Evolutionary conservation across 768 basidiomycete genomes (phyloP).

Genomic region (Terana coerulea): DNA sequence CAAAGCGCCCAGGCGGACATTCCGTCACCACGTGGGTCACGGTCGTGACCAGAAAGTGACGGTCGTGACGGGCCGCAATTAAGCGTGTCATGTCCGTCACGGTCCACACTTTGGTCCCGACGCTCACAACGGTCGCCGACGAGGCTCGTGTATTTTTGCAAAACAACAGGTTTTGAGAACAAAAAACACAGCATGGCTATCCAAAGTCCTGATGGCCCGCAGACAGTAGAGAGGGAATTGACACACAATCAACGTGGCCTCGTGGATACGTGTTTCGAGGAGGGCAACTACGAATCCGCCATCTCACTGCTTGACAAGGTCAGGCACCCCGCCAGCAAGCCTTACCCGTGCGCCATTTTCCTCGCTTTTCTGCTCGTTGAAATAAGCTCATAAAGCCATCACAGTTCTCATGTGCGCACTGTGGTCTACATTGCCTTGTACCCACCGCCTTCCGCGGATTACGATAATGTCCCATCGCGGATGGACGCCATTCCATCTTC

Average conservation of each 20-base stretch:
- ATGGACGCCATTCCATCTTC: conserved; percentile 21
- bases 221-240: conserved; percentile 39
- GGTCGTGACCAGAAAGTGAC: too few relatives aligned
- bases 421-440: conserved; percentile 70
- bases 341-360: conserved; percentile 42
- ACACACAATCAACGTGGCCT: conserved; percentile 45
- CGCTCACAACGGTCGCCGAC: background rate
- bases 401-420: conserved; percentile 61
- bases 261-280: conserved; percentile 73
- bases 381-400: background rate
- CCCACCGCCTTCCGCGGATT: conserved; percentile 35
- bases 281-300: conserved; percentile 70
- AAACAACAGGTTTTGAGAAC: too few relatives aligned
- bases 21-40: too few relatives aligned
- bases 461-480: conserved; percentile 3
- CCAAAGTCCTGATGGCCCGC: background rate
- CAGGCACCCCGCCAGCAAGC: conserved; percentile 52
- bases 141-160: background rate
- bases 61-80: background rate
- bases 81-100: background rate
- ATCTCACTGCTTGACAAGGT: conserved; percentile 61
- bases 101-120: background rate
- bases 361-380: background rate
- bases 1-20: too few relatives aligned
- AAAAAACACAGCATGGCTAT: conserved; percentile 11